Evolutionary conservation across 169 alveolate species (phyloP), one percentile per base, ranked within the genome.

Genomic region (Plasmodium adleri): DNA sequence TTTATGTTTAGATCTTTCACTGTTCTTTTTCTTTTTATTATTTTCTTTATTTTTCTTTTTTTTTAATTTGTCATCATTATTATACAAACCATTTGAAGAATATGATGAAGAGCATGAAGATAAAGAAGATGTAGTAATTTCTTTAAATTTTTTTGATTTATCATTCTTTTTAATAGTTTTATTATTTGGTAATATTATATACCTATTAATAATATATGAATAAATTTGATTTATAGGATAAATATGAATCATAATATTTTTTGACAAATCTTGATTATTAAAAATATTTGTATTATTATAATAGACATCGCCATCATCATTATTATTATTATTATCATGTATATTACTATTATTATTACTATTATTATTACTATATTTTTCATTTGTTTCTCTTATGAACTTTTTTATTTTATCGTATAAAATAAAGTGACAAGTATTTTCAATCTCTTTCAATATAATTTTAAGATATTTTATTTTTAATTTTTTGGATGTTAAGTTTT

Each of bases 401-500:
- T 54, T 50, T 54, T 39, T 50, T 15, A 86, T 67, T 64, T 86
- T 86, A 5, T 70, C 76, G 32, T 86, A 86, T 58, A 71, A 39
- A 50, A 86, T 60, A 28, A 60, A 56, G 6, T 72, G 92, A 49
- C 88, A 86, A 1, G 92, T 66, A 45, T 72, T 71, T 72, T 86
- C 92, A 12, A 86, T 67, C 71, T 86, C 88, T 62, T 86, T 86
- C 24, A 86, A 45, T 60, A 86, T 43, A 52, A 74, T 71, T 72
- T 86, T 86, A 20, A 86, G 70, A 63, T 49, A 86, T 39, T 47
- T 86, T 15, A 58, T 60, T 86, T 86, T 86, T 43, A 72, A 45
- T 60, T 60, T 86, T 72, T 13, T 50, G 17, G 24, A 43, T 3
- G 68, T 3, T 32, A 86, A 72, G 6, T 56, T 72, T 20, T 86